phyloP scores from a whole-genome alignment of 2,329 filamentous ascomycete genomes.

The Botrytis fragariae region DNA sequence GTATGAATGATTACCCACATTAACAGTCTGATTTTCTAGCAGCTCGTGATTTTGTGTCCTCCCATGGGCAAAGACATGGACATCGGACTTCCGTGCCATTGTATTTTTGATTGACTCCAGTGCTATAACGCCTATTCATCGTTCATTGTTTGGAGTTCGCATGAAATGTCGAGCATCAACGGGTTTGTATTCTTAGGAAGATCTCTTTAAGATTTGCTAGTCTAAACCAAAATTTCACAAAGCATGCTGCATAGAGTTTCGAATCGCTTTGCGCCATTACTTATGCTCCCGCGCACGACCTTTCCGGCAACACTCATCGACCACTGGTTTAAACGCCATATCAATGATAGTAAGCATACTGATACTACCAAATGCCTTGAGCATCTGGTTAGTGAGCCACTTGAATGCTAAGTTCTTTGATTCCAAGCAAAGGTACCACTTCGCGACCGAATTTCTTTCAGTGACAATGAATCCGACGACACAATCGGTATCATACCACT shows the following conservation, averaged over 20 bases:
- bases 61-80: neutral
- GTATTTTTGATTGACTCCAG: neutral
- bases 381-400: too few relatives aligned
- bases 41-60: neutral
- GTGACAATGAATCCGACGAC: too few relatives aligned
- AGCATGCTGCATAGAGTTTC: neutral
- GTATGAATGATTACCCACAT: too few relatives aligned
- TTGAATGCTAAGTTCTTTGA: neutral
- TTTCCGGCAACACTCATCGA: neutral
- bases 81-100: neutral
- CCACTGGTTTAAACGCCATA: accelerated
- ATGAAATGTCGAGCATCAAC: neutral
- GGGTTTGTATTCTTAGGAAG: neutral
- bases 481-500: too few relatives aligned
- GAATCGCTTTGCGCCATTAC: neutral
- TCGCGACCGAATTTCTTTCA: neutral
- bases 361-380: neutral
- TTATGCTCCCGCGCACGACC: neutral
- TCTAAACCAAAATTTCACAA: neutral
- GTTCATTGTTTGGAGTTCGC: neutral
- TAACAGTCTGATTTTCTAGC: neutral
- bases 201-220: neutral
- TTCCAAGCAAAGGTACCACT: neutral
- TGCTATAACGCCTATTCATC: too few relatives aligned
- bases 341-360: neutral